Conservation (phyloP, 495 filamentous ascomycete species). For the Parathielavia appendiculata region DNA sequence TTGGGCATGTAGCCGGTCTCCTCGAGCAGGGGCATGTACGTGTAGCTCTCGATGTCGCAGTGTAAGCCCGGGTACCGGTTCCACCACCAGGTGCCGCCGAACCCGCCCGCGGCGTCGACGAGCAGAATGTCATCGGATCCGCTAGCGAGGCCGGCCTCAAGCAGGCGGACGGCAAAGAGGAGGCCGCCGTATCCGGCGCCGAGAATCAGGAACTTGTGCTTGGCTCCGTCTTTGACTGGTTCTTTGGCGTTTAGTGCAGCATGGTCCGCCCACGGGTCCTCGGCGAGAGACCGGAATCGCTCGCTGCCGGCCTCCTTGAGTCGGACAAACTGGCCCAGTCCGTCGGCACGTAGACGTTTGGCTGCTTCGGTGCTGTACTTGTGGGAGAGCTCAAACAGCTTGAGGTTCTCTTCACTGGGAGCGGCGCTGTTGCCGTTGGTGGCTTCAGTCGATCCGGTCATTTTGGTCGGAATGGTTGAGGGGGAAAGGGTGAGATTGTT, state of each 20-base stretch:
- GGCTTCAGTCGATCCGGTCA: neutral
- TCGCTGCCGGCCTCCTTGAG: constrained; percentile 29
- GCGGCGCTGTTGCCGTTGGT: constrained; percentile 1
- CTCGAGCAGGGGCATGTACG: constrained; percentile 55
- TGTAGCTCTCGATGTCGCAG: constrained; percentile 50
- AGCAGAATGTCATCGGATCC: constrained; percentile 43
- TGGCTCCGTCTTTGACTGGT: constrained; percentile 27
- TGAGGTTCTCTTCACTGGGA: constrained; percentile 22
- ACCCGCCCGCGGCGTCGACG: constrained; percentile 46
- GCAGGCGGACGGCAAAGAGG: constrained; percentile 44
- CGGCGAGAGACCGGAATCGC: constrained; percentile 32
- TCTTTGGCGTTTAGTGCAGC: constrained; percentile 33
- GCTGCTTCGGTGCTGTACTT: constrained; percentile 44
- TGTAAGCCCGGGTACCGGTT: constrained; percentile 50
- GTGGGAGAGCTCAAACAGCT: constrained; percentile 30
- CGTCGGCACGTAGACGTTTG: constrained; percentile 45
- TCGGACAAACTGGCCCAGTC: constrained; percentile 39
- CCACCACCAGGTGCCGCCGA: constrained; percentile 55
- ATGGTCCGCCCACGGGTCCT: constrained; percentile 47
- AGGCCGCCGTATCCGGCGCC: constrained; percentile 52
- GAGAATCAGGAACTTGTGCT: constrained; percentile 43
- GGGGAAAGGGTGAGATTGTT: neutral
- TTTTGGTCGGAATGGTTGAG: neutral
- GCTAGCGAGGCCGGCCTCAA: constrained; percentile 42
- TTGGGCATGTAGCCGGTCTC: constrained; percentile 54